phyloP scores from a whole-genome alignment of 2,329 filamentous ascomycete species.

The Xylariomycetidae sp. region DNA sequence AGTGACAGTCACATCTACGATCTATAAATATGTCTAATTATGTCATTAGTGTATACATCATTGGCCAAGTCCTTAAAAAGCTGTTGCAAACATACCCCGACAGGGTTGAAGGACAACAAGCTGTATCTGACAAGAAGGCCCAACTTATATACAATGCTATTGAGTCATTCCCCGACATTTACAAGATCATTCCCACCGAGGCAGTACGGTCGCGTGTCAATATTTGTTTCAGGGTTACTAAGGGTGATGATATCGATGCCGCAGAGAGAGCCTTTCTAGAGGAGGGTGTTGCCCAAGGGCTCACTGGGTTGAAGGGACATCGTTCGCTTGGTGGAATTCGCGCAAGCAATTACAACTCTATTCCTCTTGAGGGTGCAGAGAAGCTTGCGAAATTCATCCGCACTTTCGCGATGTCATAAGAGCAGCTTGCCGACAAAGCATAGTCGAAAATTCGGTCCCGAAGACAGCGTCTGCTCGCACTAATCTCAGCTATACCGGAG shows the following conservation, averaged over 20 bases:
- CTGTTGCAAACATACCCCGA: slow-evolving; percentile 61
- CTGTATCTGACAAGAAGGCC: slow-evolving; percentile 70
- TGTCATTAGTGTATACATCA: slow-evolving; percentile 79
- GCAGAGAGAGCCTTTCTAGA: slow-evolving; percentile 78
- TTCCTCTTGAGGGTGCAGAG: slow-evolving; percentile 62
- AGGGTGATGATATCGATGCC: slow-evolving; percentile 56
- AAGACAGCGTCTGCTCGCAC: too few relatives aligned
- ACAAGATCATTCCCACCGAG: slow-evolving; percentile 72
- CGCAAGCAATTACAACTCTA: slow-evolving; percentile 84
- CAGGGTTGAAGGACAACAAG: slow-evolving; percentile 74
- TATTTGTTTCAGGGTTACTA: slow-evolving; percentile 78
- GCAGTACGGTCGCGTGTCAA: slow-evolving; percentile 83
- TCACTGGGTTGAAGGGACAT: slow-evolving; percentile 85
- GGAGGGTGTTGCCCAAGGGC: slow-evolving; percentile 60
- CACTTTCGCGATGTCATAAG: too few relatives aligned
- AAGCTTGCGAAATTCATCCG: slow-evolving; percentile 62
- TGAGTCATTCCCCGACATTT: slow-evolving; percentile 69
- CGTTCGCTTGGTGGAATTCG: slow-evolving; percentile 84
- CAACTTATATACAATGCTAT: slow-evolving; percentile 70
- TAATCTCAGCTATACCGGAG: too few relatives aligned
- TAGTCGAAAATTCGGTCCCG: too few relatives aligned
- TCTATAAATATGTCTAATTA: too few relatives aligned
- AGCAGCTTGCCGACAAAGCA: too few relatives aligned
- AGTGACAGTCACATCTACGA: background rate
- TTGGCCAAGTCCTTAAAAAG: slow-evolving; percentile 79